Evolutionary conservation across 495 filamentous ascomycete genomes (phyloP).

Genomic region (Hyaloscypha finlandica): DNA sequence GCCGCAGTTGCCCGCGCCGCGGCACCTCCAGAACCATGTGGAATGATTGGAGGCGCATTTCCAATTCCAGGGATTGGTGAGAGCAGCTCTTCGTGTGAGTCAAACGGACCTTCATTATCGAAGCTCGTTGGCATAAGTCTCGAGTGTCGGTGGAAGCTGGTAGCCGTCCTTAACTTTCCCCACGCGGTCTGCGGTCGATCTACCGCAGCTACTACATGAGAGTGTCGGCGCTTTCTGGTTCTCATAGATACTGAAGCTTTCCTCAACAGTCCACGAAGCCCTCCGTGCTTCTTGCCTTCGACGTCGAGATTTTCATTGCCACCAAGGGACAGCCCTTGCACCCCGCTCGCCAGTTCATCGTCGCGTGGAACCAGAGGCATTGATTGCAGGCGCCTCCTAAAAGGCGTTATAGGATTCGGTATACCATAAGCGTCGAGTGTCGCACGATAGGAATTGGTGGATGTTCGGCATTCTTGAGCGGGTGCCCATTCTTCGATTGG

Average conservation of each 20-base stretch:
- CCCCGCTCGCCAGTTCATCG: neutral
- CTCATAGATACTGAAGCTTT: constrained; percentile 53
- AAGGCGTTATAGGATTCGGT: constrained; percentile 10
- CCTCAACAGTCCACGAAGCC: constrained; percentile 47
- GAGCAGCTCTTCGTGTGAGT: constrained; percentile 20
- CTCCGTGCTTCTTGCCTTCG: constrained; percentile 25
- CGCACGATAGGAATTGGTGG: constrained; percentile 19
- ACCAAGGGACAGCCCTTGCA: constrained; percentile 18
- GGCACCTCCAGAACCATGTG: constrained; percentile 59
- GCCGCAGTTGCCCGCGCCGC: constrained; percentile 71
- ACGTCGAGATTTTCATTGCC: neutral
- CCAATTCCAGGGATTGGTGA: constrained; percentile 49
- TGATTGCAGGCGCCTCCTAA: constrained; percentile 38
- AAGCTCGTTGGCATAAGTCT: constrained; percentile 27
- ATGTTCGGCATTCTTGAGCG: constrained; percentile 36
- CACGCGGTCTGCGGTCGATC: constrained; percentile 46
- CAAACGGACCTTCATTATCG: constrained; percentile 14
- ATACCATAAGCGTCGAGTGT: constrained; percentile 20
- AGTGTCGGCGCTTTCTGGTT: constrained; percentile 47
- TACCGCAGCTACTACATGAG: constrained; percentile 39
- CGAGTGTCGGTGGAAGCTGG: constrained; percentile 48
- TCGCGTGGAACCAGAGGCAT: constrained; percentile 25
- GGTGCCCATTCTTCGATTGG: constrained; percentile 40
- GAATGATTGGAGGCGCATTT: constrained; percentile 54
- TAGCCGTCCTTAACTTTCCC: constrained; percentile 47